Base-by-base conservation (phyloP, 2,329 filamentous ascomycete species). In the Pyricularia sp. region DNA sequence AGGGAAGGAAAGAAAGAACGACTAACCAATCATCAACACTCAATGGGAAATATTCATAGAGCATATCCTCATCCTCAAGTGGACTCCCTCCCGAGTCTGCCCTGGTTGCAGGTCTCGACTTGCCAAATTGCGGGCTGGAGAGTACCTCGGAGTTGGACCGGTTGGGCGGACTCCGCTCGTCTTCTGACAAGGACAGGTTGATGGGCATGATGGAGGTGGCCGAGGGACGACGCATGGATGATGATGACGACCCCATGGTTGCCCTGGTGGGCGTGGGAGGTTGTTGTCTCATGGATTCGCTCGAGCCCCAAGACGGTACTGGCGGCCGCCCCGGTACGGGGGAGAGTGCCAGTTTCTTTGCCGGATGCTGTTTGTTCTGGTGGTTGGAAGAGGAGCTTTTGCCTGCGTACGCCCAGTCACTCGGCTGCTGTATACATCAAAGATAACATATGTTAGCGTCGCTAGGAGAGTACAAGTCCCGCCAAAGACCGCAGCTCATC, bases 1-100 rank as follows among this genome's bases (percentile, higher is more conserved):
- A 25, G 6, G 14, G 1, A 9, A 58, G 17, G 12, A 30, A 4
- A 55, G 26, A 25, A 31, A 17, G 14, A 64, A 14, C 36, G 30
- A 59, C 25, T 58, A 23, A 86, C 91, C 91, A 97, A 75, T 97
- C 94, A 77, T 97, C 93, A 70, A 97, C 81, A 66, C 91, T 93
- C 20, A 98, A 83, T 0, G 94, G 94, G 72, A 98, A 97, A 76
- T 98, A 97, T 79, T 98, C 94, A 76, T 97, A 97, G 23, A 97
- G 81, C 72, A 94, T 82, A 78, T 97, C 94, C 0, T 90, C 90
- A 73, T 90, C 90, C 73, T 97, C 93, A 72, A 89, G 80, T 42
- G 91, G 84, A 75, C 90, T 89, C 76, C 71, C 71, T 72, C 83
- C 84, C 64, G 75, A 73, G 68, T 78, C 78, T 26, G 79, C 78